phyloP scores from a whole-genome alignment of 257 asterid species.

The Solanum chiquidenum region DNA sequence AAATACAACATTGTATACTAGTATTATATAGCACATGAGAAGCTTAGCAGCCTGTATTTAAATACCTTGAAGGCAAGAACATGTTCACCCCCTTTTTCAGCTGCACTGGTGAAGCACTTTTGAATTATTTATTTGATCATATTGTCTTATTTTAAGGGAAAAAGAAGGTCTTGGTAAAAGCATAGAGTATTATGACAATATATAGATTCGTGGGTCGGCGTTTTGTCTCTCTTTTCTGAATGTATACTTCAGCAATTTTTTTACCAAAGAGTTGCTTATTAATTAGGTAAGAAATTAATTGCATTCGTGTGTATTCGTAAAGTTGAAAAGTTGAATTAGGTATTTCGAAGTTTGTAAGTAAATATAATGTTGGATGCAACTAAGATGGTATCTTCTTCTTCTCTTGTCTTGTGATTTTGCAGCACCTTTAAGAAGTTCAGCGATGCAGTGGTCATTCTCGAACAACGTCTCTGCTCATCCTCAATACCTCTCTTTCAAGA shows the following conservation, averaged over 20 bases:
- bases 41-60: constrained; percentile 8
- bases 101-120: constrained; percentile 20
- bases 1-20: neutral
- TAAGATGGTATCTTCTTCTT: neutral
- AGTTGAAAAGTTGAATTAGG: neutral
- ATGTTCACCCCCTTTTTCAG: constrained; percentile 31
- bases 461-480: constrained; percentile 29
- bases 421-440: constrained; percentile 43
- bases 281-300: constrained; percentile 5
- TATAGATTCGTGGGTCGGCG: constrained; percentile 4
- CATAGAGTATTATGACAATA: neutral
- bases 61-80: constrained; percentile 11
- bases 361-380: neutral
- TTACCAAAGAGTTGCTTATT: constrained; percentile 2
- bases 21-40: constrained; percentile 18
- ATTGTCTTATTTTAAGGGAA: constrained; percentile 2
- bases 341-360: neutral
- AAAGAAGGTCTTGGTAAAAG: neutral
- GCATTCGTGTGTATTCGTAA: neutral
- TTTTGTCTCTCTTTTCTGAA: constrained; percentile 2
- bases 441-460: constrained; percentile 69
- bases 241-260: neutral
- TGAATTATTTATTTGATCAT: neutral
- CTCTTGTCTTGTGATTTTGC: constrained; percentile 10
- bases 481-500: constrained; percentile 44